A percentile compares a stretch with the other conserved stretches of the same genome.
Conservation (phyloP, 768 basidiomycete genomes). For the Suillus weaverae region DNA sequence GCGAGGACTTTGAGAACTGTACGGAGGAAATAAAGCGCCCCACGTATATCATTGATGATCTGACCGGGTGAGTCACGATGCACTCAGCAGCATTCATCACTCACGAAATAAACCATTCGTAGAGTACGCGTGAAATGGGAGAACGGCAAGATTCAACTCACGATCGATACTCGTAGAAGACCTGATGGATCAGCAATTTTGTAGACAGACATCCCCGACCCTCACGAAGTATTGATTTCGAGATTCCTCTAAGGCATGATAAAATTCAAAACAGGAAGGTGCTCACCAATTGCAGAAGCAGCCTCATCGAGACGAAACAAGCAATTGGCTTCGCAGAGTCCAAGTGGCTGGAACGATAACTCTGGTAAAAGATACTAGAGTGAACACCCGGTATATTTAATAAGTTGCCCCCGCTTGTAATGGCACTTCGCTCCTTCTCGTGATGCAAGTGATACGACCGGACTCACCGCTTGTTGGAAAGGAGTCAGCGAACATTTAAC, state of each 20-base stretch:
- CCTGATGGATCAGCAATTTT: neutral
- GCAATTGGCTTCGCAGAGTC: neutral
- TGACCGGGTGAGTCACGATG: conserved; percentile 53
- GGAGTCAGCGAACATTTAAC: neutral
- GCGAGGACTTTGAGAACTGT: conserved; percentile 51
- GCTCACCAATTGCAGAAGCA: neutral
- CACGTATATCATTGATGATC: conserved; percentile 67
- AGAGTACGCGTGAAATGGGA: conserved; percentile 2
- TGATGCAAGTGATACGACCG: neutral
- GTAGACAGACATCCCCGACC: neutral
- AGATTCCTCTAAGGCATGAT: neutral
- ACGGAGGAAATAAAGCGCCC: conserved; percentile 42
- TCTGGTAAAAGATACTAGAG: neutral
- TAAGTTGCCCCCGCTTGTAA: neutral
- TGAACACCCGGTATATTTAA: no score
- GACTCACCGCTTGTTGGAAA: no score
- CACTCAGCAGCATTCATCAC: no score
- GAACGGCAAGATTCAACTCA: neutral
- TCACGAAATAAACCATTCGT: neutral
- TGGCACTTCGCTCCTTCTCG: neutral
- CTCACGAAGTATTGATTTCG: neutral
- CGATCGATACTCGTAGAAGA: conserved; percentile 1
- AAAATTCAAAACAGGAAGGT: neutral
- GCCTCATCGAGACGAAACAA: neutral
- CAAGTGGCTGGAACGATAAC: neutral